These are phyloP conservation scores for Dothistroma pini DNA, from an alignment of 2,329 filamentous ascomycete genomes.

Conservation along the genomic window DNA sequence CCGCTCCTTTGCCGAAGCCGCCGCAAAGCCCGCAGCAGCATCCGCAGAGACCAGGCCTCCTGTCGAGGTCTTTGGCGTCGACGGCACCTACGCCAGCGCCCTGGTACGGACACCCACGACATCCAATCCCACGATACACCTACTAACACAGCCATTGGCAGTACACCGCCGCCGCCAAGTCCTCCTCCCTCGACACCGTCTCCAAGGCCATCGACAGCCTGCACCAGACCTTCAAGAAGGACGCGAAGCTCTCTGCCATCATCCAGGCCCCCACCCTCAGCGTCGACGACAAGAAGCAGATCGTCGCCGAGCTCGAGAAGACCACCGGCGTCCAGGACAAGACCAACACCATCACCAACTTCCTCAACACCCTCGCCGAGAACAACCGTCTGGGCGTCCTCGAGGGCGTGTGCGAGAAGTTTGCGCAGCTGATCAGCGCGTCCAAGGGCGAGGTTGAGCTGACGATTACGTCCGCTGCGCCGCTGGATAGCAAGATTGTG, in stretches of 20 bases:
- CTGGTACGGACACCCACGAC: constrained; percentile 63
- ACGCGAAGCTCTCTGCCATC: constrained; percentile 74
- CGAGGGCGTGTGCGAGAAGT: constrained; percentile 81
- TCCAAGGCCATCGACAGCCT: constrained; percentile 75
- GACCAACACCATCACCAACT: constrained; percentile 84
- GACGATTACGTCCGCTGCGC: constrained; percentile 82
- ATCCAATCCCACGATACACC: background rate
- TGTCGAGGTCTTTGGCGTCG: constrained; percentile 87
- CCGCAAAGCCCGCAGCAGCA: constrained; percentile 48
- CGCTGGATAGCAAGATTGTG: constrained; percentile 83
- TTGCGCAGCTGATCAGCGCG: constrained; percentile 79
- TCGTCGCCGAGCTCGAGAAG: constrained; percentile 86
- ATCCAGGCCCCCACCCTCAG: constrained; percentile 77
- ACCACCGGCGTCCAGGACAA: constrained; percentile 65
- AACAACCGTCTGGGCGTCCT: constrained; percentile 92
- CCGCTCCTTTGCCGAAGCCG: constrained; percentile 71
- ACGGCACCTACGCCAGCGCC: constrained; percentile 97
- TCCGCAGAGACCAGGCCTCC: constrained; percentile 72
- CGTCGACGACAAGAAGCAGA: constrained; percentile 74
- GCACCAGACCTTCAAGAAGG: constrained; percentile 69
- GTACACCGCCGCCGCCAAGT: constrained; percentile 96
- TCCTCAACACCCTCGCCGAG: constrained; percentile 83
- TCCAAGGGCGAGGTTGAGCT: constrained; percentile 91
- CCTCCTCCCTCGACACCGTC: constrained; percentile 76
- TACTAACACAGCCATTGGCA: constrained; percentile 39